These are phyloP conservation scores for Geoglossum glabrum DNA, from an alignment of 495 filamentous ascomycete genomes.

Conservation along the genomic window DNA sequence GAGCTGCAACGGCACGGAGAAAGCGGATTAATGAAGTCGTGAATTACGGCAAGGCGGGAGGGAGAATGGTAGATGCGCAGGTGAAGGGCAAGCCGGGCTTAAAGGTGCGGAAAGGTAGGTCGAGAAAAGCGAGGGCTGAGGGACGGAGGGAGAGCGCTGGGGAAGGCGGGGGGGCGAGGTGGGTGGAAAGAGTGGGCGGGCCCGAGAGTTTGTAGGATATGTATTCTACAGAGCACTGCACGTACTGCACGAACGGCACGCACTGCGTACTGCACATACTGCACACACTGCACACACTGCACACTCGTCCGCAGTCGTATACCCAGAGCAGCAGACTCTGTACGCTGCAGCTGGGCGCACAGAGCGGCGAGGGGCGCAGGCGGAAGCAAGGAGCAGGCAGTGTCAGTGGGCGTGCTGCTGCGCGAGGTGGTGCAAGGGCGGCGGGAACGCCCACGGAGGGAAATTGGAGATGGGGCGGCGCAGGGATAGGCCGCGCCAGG, in stretches of 20 bases:
- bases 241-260: neutral
- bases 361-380: neutral
- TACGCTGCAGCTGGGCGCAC: too few species aligned
- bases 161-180: conserved; percentile 1
- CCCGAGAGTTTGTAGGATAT: neutral
- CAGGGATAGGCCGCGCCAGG: neutral
- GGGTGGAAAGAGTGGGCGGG: neutral
- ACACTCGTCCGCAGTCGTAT: too few species aligned
- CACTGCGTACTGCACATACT: too few species aligned
- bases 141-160: neutral
- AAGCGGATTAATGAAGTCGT: neutral
- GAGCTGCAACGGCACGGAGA: neutral
- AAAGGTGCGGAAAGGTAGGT: neutral
- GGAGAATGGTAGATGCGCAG: neutral
- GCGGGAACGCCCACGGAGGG: neutral
- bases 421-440: neutral
- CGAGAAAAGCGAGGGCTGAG: neutral
- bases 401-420: neutral
- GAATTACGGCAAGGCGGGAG: neutral
- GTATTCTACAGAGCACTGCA: neutral
- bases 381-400: neutral
- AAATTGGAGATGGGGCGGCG: too few species aligned
- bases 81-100: neutral
- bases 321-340: too few species aligned
- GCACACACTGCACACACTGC: too few species aligned